Evolutionary conservation across 2,329 filamentous ascomycete genomes (phyloP).

Genomic region (Exophiala aquamarina): DNA sequence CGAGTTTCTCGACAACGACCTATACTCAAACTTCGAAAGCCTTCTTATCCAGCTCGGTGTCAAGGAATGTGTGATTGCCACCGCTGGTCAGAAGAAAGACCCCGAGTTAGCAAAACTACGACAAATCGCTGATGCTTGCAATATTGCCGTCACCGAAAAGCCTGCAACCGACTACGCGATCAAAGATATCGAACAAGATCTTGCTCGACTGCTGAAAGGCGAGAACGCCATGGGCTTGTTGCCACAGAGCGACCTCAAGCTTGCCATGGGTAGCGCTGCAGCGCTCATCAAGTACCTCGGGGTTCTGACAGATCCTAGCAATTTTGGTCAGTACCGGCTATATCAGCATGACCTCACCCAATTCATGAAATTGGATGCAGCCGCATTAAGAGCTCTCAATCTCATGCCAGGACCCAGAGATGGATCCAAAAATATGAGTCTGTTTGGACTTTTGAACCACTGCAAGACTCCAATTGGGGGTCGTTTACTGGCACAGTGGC

Average conservation of each 20-base stretch:
- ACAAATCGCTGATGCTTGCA: slow-evolving; percentile 88
- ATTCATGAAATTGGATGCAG: slow-evolving; percentile 97
- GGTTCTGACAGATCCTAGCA: slow-evolving; percentile 84
- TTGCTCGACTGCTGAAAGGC: slow-evolving; percentile 82
- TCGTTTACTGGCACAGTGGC: slow-evolving; percentile 86
- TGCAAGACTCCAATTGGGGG: slow-evolving; percentile 96
- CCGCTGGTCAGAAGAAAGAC: slow-evolving; percentile 78
- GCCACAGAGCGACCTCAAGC: slow-evolving; percentile 87
- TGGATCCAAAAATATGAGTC: slow-evolving; percentile 94
- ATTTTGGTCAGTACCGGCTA: slow-evolving; percentile 95
- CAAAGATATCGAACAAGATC: slow-evolving; percentile 93
- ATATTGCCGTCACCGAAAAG: slow-evolving; percentile 83
- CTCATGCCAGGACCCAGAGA: slow-evolving; percentile 95
- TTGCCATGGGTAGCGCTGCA: slow-evolving; percentile 93
- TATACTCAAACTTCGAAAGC: slow-evolving; percentile 97
- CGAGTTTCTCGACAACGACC: slow-evolving; percentile 97
- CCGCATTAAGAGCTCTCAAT: slow-evolving; percentile 89
- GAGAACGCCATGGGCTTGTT: slow-evolving; percentile 74
- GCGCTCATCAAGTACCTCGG: slow-evolving; percentile 93
- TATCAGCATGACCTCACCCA: slow-evolving; percentile 97
- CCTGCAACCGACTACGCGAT: slow-evolving; percentile 74
- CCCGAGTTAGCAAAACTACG: slow-evolving; percentile 83
- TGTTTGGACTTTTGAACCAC: slow-evolving; percentile 91
- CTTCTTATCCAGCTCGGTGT: slow-evolving; percentile 94
- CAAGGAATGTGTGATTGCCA: slow-evolving; percentile 85